Conservation (phyloP, 768 basidiomycete genomes). For the Boletus rubropictus region DNA sequence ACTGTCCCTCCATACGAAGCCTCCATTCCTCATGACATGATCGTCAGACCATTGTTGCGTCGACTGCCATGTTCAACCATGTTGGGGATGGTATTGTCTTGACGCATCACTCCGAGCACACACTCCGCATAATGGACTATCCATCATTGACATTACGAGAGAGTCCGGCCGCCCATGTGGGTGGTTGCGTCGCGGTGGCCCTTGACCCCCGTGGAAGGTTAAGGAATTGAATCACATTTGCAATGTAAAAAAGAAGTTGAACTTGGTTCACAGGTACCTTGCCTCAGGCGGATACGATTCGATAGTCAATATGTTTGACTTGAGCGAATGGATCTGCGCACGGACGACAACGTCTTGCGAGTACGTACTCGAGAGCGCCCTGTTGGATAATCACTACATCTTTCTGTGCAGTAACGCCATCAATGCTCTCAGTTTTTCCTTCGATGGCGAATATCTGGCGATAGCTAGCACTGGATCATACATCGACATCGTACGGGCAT, state of each 20-base stretch:
- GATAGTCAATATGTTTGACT: conserved; percentile 77
- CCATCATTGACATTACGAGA: conserved; percentile 56
- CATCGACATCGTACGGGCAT: conserved; percentile 65
- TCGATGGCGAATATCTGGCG: conserved; percentile 79
- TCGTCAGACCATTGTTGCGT: conserved; percentile 43
- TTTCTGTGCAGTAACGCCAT: conserved; percentile 53
- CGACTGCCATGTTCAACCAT: conserved; percentile 73
- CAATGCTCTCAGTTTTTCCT: conserved; percentile 70
- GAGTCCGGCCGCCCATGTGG: conserved; percentile 69
- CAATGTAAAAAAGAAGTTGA: neutral
- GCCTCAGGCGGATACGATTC: conserved; percentile 79
- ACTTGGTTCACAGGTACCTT: conserved; percentile 47
- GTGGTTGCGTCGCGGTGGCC: conserved; percentile 71
- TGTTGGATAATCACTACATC: neutral
- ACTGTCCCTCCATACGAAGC: neutral
- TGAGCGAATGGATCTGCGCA: conserved; percentile 74
- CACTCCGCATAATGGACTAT: conserved; percentile 64
- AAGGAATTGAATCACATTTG: conserved; percentile 1
- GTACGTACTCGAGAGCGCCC: conserved; percentile 38
- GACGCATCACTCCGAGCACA: conserved; percentile 58
- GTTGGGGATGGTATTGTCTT: conserved; percentile 65
- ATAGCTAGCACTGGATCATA: conserved; percentile 67
- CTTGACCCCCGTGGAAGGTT: conserved; percentile 76
- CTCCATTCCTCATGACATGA: neutral
- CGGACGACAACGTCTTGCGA: conserved; percentile 77